phyloP scores from a whole-genome alignment of 106 monocot genomes.

The Dendrobium chrysotoxum region DNA sequence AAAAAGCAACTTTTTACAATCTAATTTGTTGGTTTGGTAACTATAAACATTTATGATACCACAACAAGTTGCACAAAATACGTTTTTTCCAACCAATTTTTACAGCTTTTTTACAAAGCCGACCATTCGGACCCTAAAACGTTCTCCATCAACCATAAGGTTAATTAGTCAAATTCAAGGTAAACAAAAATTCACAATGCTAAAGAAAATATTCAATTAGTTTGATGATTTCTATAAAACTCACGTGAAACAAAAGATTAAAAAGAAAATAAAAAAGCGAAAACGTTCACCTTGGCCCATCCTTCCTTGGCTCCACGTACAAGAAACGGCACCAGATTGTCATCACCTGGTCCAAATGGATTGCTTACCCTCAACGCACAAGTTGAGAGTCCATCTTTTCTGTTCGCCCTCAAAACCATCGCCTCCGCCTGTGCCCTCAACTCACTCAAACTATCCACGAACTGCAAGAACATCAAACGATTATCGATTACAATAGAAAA shows the following conservation, averaged over 20 bases:
- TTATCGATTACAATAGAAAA: not conserved
- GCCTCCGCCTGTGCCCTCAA: conserved; percentile 76
- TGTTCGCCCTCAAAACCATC: conserved; percentile 52
- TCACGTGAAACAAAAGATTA: not conserved
- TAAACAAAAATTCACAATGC: not conserved
- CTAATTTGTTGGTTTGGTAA: too few relatives aligned
- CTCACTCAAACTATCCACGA: conserved; percentile 40
- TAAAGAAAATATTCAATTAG: not conserved
- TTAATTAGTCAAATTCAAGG: too few relatives aligned
- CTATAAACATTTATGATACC: too few relatives aligned
- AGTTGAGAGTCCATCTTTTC: conserved; percentile 48
- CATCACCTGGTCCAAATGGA: conserved; percentile 80
- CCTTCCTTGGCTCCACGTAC: conserved; percentile 37
- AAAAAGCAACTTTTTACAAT: too few relatives aligned
- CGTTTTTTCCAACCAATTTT: too few relatives aligned
- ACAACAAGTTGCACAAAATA: too few relatives aligned
- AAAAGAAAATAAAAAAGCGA: not conserved
- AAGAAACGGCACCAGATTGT: conserved; percentile 45
- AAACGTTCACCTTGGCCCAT: conserved; percentile 32
- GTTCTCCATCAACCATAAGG: too few relatives aligned
- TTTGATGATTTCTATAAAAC: not conserved
- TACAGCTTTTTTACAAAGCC: too few relatives aligned
- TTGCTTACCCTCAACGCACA: conserved; percentile 67
- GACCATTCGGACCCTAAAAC: too few relatives aligned
- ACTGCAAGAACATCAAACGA: conserved; percentile 27